Conservation (phyloP, 2,329 filamentous ascomycete species). For the Dryadomyces quercivorus region DNA sequence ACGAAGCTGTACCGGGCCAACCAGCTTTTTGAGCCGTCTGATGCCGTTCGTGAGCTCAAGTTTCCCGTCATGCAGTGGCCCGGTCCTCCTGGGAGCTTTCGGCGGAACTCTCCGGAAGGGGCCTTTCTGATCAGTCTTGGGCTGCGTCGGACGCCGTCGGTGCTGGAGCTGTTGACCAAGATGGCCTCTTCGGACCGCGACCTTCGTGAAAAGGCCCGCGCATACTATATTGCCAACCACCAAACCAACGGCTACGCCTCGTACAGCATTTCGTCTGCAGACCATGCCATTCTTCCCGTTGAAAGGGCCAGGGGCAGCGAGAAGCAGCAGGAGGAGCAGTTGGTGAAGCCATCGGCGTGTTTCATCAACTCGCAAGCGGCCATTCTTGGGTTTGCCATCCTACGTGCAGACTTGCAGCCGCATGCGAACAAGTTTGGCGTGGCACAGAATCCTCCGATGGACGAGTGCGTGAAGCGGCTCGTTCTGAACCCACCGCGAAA, state of each 20-base stretch:
- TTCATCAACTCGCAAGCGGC: slow-evolving; percentile 70
- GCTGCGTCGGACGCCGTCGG: slow-evolving; percentile 57
- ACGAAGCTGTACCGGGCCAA: slow-evolving; percentile 55
- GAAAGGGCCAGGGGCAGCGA: neutral
- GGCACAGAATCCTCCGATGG: slow-evolving; percentile 65
- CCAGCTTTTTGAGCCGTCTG: slow-evolving; percentile 72
- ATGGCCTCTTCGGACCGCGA: slow-evolving; percentile 51
- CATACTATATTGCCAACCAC: slow-evolving; percentile 73
- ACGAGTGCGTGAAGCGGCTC: slow-evolving; percentile 62
- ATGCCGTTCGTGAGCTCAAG: slow-evolving; percentile 53
- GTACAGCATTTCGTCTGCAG: slow-evolving; percentile 44
- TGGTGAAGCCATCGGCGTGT: slow-evolving; percentile 64
- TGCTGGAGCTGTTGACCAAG: slow-evolving; percentile 63
- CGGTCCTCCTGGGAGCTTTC: slow-evolving; percentile 48
- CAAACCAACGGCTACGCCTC: slow-evolving; percentile 62
- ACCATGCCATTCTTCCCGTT: slow-evolving; percentile 49
- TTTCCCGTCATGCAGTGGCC: slow-evolving; percentile 78
- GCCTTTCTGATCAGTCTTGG: slow-evolving; percentile 64
- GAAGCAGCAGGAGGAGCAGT: slow-evolving; percentile 31
- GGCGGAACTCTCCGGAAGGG: slow-evolving; percentile 55
- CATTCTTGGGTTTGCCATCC: slow-evolving; percentile 68
- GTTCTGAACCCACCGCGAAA: slow-evolving; percentile 59
- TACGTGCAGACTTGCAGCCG: slow-evolving; percentile 61
- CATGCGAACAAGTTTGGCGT: slow-evolving; percentile 84
- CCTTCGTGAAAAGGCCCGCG: slow-evolving; percentile 58